phyloP scores from a whole-genome alignment of 768 basidiomycete species.

The Tricholoma furcatifolium region DNA sequence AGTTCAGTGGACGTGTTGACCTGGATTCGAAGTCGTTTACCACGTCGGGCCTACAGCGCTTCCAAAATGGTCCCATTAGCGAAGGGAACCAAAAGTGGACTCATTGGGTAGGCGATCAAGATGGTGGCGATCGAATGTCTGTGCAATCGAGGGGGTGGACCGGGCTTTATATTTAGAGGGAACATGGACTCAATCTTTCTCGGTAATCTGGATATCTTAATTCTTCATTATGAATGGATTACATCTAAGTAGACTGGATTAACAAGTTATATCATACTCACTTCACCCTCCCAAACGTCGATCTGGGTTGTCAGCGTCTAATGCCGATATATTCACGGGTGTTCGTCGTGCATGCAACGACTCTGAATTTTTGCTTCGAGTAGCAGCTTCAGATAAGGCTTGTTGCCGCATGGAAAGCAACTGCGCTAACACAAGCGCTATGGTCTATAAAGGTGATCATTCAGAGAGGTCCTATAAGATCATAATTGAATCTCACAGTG shows the following conservation, averaged over 20 bases:
- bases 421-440: conserved; percentile 32
- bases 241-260: neutral
- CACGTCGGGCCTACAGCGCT: conserved; percentile 25
- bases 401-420: conserved; percentile 27
- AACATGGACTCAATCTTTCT: neutral
- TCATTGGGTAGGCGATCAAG: conserved; percentile 37
- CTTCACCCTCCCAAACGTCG: conserved; percentile 7
- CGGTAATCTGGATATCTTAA: neutral
- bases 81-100: conserved; percentile 32
- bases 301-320: conserved; percentile 13
- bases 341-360: neutral
- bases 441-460: conserved; percentile 22
- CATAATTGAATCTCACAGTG: conserved; percentile 36
- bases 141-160: conserved; percentile 47
- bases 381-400: conserved; percentile 24
- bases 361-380: conserved; percentile 6
- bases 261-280: neutral
- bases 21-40: conserved; percentile 42
- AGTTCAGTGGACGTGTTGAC: conserved; percentile 47
- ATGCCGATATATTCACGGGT: conserved; percentile 1
- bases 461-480: neutral
- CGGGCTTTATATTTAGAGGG: conserved; percentile 40
- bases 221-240: neutral
- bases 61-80: conserved; percentile 8
- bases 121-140: conserved; percentile 38